Percentiles rank a stretch among this genome's conserved stretches.
Evolutionary conservation across 2,329 filamentous ascomycete genomes (phyloP).

Genomic region (Penicillium crustosum): DNA sequence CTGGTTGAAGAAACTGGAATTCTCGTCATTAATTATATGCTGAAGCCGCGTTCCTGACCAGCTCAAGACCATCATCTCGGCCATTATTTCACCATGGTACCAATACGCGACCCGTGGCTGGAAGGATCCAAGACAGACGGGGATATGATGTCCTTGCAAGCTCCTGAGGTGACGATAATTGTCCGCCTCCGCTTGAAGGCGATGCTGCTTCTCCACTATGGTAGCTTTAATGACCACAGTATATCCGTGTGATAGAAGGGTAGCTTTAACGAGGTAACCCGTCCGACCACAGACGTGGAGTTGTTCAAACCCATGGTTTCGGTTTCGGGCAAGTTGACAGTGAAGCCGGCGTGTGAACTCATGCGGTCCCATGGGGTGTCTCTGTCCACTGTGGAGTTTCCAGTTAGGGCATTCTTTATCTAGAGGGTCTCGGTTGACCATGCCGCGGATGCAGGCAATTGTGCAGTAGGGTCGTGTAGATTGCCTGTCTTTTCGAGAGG

Average conservation of each 20-base stretch:
- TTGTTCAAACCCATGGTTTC: slow-evolving; percentile 25
- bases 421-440: slow-evolving; percentile 20
- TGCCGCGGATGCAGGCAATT: slow-evolving; percentile 23
- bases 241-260: slow-evolving; percentile 27
- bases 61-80: slow-evolving; percentile 21
- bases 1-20: slow-evolving; percentile 7
- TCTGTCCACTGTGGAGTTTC: slow-evolving; percentile 20
- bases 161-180: slow-evolving; percentile 26
- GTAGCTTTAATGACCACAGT: slow-evolving; percentile 33
- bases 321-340: slow-evolving; percentile 20
- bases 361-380: slow-evolving; percentile 30
- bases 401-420: slow-evolving; percentile 38
- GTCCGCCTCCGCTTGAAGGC: slow-evolving; percentile 23
- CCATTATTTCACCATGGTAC: slow-evolving; percentile 26
- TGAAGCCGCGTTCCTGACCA: slow-evolving; percentile 17
- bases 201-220: slow-evolving; percentile 20
- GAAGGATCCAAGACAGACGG: slow-evolving; percentile 28
- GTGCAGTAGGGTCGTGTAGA: slow-evolving; percentile 23
- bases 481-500: slow-evolving; percentile 16
- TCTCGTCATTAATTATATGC: not conserved
- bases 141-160: slow-evolving; percentile 27
- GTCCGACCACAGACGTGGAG: slow-evolving; percentile 27
- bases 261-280: slow-evolving; percentile 31
- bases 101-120: slow-evolving; percentile 20
- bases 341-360: slow-evolving; percentile 24